A percentile compares a stretch with the other conserved stretches of the same genome.
Conservation (phyloP, 2,329 filamentous ascomycete genomes). For the Fusarium nurragi region DNA sequence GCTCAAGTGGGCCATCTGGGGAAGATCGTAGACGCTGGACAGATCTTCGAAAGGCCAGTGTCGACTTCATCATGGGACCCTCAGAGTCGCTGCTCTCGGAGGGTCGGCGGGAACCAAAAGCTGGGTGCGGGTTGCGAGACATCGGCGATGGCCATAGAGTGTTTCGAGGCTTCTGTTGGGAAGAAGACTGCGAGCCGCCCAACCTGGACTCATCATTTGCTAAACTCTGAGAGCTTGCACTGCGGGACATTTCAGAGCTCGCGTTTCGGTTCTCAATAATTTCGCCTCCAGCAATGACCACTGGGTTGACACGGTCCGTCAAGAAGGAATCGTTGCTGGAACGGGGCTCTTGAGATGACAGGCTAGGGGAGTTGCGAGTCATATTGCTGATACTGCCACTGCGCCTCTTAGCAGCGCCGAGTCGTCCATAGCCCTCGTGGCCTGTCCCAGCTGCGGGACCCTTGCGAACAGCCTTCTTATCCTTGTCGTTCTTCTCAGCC, state of each 20-base stretch:
- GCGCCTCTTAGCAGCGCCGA: slow-evolving; percentile 69
- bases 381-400: slow-evolving; percentile 67
- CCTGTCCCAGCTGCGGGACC: slow-evolving; percentile 93
- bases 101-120: slow-evolving; percentile 52
- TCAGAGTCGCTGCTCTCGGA: slow-evolving; percentile 68
- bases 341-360: slow-evolving; percentile 63
- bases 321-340: slow-evolving; percentile 66
- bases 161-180: slow-evolving; percentile 53
- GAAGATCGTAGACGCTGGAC: slow-evolving; percentile 60
- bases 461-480: slow-evolving; percentile 61
- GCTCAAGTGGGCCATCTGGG: slow-evolving; percentile 55
- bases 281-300: slow-evolving; percentile 72
- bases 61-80: slow-evolving; percentile 57
- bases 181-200: slow-evolving; percentile 53
- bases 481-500: slow-evolving; percentile 63
- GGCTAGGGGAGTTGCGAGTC: slow-evolving; percentile 55
- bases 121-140: slow-evolving; percentile 49
- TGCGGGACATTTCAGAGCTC: slow-evolving; percentile 58
- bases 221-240: slow-evolving; percentile 62
- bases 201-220: slow-evolving; percentile 51
- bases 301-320: slow-evolving; percentile 69
- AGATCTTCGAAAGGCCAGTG: slow-evolving; percentile 65
- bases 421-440: slow-evolving; percentile 83
- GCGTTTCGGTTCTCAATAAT: slow-evolving; percentile 69
- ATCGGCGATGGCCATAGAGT: slow-evolving; percentile 65